phyloP scores from a whole-genome alignment of 768 basidiomycete genomes.

The Suillus plorans region DNA sequence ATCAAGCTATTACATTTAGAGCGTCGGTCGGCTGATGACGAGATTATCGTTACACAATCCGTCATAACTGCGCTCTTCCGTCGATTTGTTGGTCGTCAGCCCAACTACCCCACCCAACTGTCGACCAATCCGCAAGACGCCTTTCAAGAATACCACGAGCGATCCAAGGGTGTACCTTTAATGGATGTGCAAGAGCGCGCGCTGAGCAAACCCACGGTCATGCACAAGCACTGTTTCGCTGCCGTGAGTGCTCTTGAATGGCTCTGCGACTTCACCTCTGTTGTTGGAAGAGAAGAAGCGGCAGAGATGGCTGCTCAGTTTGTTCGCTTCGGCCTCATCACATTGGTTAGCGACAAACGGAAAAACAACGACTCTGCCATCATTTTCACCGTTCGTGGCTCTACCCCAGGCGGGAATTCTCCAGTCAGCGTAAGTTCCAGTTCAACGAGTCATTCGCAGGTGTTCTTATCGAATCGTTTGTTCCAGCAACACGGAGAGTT shows the following conservation, averaged over 20 bases:
- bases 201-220: conserved; percentile 41
- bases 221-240: conserved; percentile 75
- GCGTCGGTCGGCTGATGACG: conserved; percentile 88
- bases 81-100: conserved; percentile 85
- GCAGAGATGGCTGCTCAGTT: conserved; percentile 98
- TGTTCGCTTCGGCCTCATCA: conserved; percentile 90
- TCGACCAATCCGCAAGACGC: conserved; percentile 51
- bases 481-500: conserved; percentile 90
- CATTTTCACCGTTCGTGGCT: conserved; percentile 88
- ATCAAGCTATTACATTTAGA: conserved; percentile 98
- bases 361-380: conserved; percentile 91
- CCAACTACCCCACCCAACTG: conserved; percentile 67
- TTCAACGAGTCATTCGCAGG: conserved; percentile 3
- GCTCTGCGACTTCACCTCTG: conserved; percentile 96
- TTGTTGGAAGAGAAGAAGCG: conserved; percentile 93
- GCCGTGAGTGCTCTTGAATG: conserved; percentile 91
- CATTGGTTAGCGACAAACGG: conserved; percentile 85
- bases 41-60: conserved; percentile 92
- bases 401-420: conserved; percentile 72
- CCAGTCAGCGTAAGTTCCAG: conserved; percentile 60
- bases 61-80: conserved; percentile 95
- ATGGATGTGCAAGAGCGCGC: conserved; percentile 71
- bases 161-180: conserved; percentile 70
- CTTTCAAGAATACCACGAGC: conserved; percentile 75
- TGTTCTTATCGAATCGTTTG: conserved; percentile 14